Evolutionary conservation across 2,329 filamentous ascomycete species (phyloP), one percentile per base, ranked within the genome.

Genomic region (Penicillium rolfsii): DNA sequence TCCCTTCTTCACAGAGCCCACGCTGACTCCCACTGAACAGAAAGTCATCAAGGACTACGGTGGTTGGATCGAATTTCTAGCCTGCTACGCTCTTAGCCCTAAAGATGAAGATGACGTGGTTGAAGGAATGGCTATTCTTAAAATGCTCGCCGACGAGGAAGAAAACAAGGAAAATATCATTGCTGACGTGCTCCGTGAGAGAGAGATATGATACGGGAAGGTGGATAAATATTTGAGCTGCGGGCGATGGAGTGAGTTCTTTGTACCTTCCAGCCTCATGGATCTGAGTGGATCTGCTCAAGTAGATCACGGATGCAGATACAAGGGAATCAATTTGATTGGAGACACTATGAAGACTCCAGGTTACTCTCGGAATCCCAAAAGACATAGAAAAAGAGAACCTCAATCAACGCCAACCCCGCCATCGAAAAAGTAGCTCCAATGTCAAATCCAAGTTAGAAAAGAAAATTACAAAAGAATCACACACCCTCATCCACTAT

Each of bases 51-150:
- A 72, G 41, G 50, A 41, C 30, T 73, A 72, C 26, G 72, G 70
- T 11, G 66, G 70, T 11, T 74, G 72, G 73, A 67, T 67, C 1
- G 11, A 33, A 2, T 74, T 74, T 38, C 60, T 73, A 58, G 1
- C 11, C 0, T 61, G 35, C 5, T 73, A 57, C 40, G 67, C 60
- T 1, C 56, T 74, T 35, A 73, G 73, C 52, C 67, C 71, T 0
- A 70, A 63, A 64, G 54, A 71, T 1, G 5, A 53, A 0, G 69
- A 72, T 1, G 72, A 74, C 50, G 58, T 33, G 0, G 55, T 67
- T 1, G 71, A 74, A 52, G 72, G 56, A 5, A 63, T 61, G 46
- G 26, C 14, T 5, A 70, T 71, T 43, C n/a, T 70, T 5, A 19
- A 40, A 38, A 54, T 19, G 4, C 58, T 70, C 55, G 50, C 14